phyloP scores from a whole-genome alignment of 2,329 filamentous ascomycete genomes.

The Cytospora piceicola region DNA sequence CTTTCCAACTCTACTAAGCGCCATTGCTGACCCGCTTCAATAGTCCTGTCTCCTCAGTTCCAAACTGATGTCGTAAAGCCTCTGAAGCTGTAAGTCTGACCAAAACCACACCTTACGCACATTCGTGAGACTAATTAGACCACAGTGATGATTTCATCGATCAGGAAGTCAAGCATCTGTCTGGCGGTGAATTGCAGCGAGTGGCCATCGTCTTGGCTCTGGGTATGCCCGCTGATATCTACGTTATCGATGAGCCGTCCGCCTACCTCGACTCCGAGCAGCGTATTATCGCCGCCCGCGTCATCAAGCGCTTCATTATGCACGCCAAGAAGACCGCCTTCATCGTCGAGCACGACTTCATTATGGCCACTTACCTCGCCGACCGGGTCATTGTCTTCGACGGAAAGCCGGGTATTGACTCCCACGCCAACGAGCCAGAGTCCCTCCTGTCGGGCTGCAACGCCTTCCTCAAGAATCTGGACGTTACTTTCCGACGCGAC shows the following conservation, averaged over 20 bases:
- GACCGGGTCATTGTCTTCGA: slow-evolving; percentile 99
- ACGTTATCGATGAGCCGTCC: slow-evolving; percentile 96
- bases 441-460: slow-evolving; percentile 96
- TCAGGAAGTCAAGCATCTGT: slow-evolving; percentile 98
- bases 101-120: background rate
- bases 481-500: slow-evolving; percentile 98
- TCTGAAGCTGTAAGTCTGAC: slow-evolving; percentile 69
- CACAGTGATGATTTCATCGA: slow-evolving; percentile 89
- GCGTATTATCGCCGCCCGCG: slow-evolving; percentile 93
- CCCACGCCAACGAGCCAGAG: slow-evolving; percentile 88
- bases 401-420: slow-evolving; percentile 84
- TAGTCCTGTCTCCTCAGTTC: slow-evolving; percentile 89
- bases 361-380: slow-evolving; percentile 73
- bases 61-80: slow-evolving; percentile 99
- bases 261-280: slow-evolving; percentile 99
- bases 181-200: slow-evolving; percentile 98
- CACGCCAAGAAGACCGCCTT: slow-evolving; percentile 99
- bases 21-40: slow-evolving; percentile 8
- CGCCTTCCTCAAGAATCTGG: slow-evolving; percentile 91
- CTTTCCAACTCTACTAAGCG: no score
- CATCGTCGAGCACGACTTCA: slow-evolving; percentile 99
- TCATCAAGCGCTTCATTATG: slow-evolving; percentile 99
- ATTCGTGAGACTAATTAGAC: background rate
- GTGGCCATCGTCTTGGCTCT: slow-evolving; percentile 97
- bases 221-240: slow-evolving; percentile 94